Evolutionary conservation across 2,329 filamentous ascomycete genomes (phyloP).

Genomic region (Helminthosporium solani): DNA sequence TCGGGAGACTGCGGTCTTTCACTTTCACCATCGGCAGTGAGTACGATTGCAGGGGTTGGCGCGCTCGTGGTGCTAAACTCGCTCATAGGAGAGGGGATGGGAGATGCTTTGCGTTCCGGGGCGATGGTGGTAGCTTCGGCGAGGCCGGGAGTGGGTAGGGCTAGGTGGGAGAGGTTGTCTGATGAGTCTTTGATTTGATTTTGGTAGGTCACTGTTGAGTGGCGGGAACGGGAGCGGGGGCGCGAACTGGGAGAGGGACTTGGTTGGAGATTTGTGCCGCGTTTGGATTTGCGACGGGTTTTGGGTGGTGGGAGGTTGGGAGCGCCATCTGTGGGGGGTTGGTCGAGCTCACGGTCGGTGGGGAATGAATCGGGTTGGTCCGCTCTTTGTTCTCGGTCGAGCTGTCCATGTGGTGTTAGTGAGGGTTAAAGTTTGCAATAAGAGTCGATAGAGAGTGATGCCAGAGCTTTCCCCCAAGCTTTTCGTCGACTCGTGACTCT

Average conservation of each 20-base stretch:
- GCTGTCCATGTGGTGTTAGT: slow-evolving; percentile 21
- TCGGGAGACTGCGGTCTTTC: slow-evolving; percentile 25
- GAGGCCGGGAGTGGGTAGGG: slow-evolving; percentile 20
- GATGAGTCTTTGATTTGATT: slow-evolving; percentile 28
- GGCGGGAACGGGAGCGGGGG: slow-evolving; percentile 31
- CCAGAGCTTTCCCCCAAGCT: too few species aligned
- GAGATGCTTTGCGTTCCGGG: slow-evolving; percentile 29
- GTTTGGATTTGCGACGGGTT: slow-evolving; percentile 5
- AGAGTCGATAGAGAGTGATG: too few species aligned
- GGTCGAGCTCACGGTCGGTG: slow-evolving; percentile 12
- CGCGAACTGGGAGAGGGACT: slow-evolving; percentile 13
- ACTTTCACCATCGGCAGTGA: slow-evolving; percentile 18
- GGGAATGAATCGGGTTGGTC: slow-evolving; percentile 30
- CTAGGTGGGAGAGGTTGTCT: slow-evolving; percentile 24
- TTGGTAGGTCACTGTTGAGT: slow-evolving; percentile 34
- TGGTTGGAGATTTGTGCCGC: slow-evolving; percentile 7
- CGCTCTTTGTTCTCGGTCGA: slow-evolving; percentile 36
- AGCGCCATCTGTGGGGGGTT: slow-evolving; percentile 40
- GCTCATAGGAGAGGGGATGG: slow-evolving; percentile 18
- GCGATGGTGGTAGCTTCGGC: slow-evolving; percentile 32
- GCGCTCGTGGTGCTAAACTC: slow-evolving; percentile 3
- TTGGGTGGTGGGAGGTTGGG: slow-evolving; percentile 6
- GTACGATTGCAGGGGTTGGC: slow-evolving; percentile 17
- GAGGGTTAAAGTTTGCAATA: too few species aligned
- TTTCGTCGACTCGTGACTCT: not conserved